phyloP scores from a whole-genome alignment of 352 stramenopile species.

The Pythium plurisporium region DNA sequence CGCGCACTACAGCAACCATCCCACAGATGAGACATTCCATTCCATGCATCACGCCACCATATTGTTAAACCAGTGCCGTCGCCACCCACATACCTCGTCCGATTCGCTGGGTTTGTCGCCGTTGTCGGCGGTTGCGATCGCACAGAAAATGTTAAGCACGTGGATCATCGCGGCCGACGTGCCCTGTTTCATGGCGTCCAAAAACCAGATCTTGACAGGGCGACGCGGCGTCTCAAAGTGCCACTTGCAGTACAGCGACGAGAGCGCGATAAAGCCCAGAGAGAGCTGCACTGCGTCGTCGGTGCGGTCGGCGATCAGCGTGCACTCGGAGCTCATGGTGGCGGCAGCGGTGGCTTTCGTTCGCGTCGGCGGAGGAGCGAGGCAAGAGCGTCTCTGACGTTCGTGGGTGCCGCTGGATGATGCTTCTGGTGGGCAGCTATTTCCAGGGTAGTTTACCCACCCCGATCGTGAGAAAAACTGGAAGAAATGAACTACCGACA shows the following conservation, averaged over 20 bases:
- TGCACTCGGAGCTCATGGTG: constrained; percentile 43
- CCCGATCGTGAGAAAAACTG: not conserved
- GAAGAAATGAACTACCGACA: too few species aligned
- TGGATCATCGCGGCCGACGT: constrained; percentile 75
- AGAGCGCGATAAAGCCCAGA: constrained; percentile 72
- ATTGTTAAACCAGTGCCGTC: not conserved
- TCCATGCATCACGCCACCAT: too few species aligned
- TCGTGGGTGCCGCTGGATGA: not conserved
- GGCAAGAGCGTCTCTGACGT: not conserved
- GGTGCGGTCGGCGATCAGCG: constrained; percentile 62
- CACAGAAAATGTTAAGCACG: constrained; percentile 73
- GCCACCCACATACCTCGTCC: constrained; percentile 44
- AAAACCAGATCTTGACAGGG: constrained; percentile 68
- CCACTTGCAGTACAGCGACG: constrained; percentile 75
- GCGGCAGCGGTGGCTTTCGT: not conserved
- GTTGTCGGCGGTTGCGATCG: constrained; percentile 64
- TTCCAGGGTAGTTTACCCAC: not conserved
- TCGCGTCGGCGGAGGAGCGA: constrained; percentile 1
- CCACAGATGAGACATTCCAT: too few species aligned
- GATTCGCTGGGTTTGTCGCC: constrained; percentile 42
- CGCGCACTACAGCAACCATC: constrained; percentile 43
- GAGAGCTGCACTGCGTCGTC: constrained; percentile 74
- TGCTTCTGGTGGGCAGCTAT: not conserved
- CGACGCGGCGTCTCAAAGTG: constrained; percentile 61
- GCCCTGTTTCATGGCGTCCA: constrained; percentile 83